Percentiles rank a stretch among this genome's conserved stretches.
These are phyloP conservation scores for Neofusicoccum parvum DNA, from an alignment of 2,329 filamentous ascomycete genomes.

Conservation along the genomic window DNA sequence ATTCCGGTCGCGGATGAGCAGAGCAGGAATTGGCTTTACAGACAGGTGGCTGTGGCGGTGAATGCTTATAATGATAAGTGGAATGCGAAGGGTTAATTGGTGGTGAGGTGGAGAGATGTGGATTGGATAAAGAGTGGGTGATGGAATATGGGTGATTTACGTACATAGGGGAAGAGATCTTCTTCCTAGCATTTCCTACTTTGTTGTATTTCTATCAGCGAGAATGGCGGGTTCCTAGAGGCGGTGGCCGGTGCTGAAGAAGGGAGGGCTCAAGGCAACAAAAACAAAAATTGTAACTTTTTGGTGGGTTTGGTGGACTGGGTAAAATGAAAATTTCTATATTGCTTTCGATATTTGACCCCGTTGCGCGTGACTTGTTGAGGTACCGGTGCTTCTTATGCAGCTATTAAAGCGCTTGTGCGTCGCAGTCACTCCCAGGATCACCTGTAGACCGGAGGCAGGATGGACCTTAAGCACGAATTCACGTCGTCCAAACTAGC, in stretches of 20 bases:
- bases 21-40: slow-evolving; percentile 66
- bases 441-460: too few species aligned
- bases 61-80: slow-evolving; percentile 70
- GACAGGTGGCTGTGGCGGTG: slow-evolving; percentile 66
- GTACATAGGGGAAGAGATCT: not conserved
- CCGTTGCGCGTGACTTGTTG: too few species aligned
- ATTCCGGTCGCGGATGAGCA: slow-evolving; percentile 91
- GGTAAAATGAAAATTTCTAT: not conserved
- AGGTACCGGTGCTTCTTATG: too few species aligned
- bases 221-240: not conserved
- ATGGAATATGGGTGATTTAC: not conserved
- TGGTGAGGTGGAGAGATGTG: not conserved
- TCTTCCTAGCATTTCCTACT: not conserved
- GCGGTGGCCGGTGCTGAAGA: too few species aligned
- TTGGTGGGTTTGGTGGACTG: not conserved
- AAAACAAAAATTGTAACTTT: not conserved
- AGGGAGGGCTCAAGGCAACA: too few species aligned
- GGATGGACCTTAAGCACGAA: too few species aligned
- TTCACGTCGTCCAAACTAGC: too few species aligned
- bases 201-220: not conserved
- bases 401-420: too few species aligned
- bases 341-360: not conserved
- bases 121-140: not conserved
- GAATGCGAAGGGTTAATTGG: slow-evolving; percentile 57
- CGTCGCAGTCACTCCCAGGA: too few species aligned